Percentiles rank a stretch among this genome's conserved stretches.
phyloP scores from a whole-genome alignment of 2,329 filamentous ascomycete species.

The Trichoderma sp. region DNA sequence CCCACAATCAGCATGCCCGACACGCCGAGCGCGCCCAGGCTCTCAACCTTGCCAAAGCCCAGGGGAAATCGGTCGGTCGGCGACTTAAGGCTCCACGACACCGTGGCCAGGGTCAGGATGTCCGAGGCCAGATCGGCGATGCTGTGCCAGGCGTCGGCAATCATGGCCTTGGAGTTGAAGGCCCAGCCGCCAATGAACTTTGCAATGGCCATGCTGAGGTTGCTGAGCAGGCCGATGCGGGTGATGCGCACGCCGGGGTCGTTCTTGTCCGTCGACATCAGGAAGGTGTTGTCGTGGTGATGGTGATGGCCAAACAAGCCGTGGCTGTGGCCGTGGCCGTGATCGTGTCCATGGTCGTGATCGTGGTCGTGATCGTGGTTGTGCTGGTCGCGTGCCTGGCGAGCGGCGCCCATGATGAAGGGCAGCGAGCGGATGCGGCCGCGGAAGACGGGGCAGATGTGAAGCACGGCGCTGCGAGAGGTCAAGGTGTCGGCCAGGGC shows the following conservation, averaged over 20 bases:
- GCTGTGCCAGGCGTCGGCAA: conserved; percentile 93
- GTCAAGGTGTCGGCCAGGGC: conserved; percentile 15
- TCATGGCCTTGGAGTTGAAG: conserved; percentile 91
- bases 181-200: conserved; percentile 91
- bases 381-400: conserved; percentile 35
- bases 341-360: conserved; percentile 74
- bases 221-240: conserved; percentile 66
- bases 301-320: conserved; percentile 57
- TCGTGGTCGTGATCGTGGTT: conserved; percentile 52
- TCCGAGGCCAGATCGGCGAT: conserved; percentile 94
- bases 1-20: conserved; percentile 87
- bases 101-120: conserved; percentile 87
- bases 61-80: conserved; percentile 81
- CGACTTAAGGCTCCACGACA: conserved; percentile 86
- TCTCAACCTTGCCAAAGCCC: conserved; percentile 98
- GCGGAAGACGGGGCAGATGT: conserved; percentile 25
- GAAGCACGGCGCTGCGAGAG: conserved; percentile 22
- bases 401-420: conserved; percentile 32
- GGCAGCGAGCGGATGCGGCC: conserved; percentile 26
- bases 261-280: conserved; percentile 81
- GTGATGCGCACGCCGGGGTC: conserved; percentile 64
- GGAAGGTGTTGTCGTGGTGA: conserved; percentile 88
- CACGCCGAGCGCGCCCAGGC: conserved; percentile 86
- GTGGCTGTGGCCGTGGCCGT: conserved; percentile 51
- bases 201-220: conserved; percentile 88